Conservation (phyloP, 768 basidiomycete genomes). For the Imleria badia region DNA sequence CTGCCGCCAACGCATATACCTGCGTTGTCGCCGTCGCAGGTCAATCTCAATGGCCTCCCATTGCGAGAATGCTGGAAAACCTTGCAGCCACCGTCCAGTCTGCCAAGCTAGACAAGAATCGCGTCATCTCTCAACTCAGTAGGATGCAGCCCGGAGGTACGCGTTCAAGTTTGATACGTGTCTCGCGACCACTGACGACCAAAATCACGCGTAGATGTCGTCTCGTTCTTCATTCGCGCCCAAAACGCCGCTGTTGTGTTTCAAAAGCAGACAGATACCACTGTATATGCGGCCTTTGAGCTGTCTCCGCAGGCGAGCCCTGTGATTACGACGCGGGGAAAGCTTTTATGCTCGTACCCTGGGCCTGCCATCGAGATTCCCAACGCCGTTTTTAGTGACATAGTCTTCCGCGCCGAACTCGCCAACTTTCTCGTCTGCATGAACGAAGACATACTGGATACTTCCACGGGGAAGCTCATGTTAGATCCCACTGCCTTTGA, state of each 20-base stretch:
- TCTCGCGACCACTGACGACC: background rate
- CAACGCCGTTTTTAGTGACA: constrained; percentile 25
- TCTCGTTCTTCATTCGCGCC: constrained; percentile 38
- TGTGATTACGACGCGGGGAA: constrained; percentile 40
- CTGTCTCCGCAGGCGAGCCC: constrained; percentile 34
- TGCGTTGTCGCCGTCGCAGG: background rate
- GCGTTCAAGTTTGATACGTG: background rate
- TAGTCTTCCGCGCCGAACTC: constrained; percentile 35
- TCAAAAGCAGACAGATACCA: constrained; percentile 18
- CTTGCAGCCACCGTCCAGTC: constrained; percentile 11
- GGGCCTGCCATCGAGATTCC: constrained; percentile 42
- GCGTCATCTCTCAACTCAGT: constrained; percentile 6
- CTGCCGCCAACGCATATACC: constrained; percentile 10
- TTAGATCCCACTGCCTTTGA: background rate
- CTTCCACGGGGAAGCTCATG: background rate
- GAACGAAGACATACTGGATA: constrained; percentile 31
- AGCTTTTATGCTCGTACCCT: constrained; percentile 46
- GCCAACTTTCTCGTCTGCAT: constrained; percentile 37
- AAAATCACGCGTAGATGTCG: constrained; percentile 30
- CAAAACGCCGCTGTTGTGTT: constrained; percentile 51
- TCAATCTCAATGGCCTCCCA: background rate
- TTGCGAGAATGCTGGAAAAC: constrained; percentile 29
- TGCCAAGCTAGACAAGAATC: background rate
- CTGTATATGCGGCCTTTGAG: constrained; percentile 35
- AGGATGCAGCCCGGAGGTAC: constrained; percentile 25